Base-by-base conservation (phyloP, 2,329 filamentous ascomycete species). In the Pyricularia sp. region DNA sequence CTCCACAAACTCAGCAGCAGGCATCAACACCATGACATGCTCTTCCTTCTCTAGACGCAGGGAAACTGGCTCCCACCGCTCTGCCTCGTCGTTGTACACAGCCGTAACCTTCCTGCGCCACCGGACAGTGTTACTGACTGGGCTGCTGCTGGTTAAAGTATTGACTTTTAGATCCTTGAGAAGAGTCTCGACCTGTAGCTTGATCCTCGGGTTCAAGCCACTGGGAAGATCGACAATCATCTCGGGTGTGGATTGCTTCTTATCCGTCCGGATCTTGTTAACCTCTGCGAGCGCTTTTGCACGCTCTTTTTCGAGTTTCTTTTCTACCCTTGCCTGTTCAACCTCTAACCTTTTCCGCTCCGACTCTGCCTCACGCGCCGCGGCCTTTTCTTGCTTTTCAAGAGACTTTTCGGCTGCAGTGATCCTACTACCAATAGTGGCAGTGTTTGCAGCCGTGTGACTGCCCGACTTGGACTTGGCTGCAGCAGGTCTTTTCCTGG, bases 161-260 rank as follows among this genome's bases (percentile, higher is more conserved):
- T 85, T 76, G 11, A 87, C 84, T 17, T 82, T 78, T 2, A 88
- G 74, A 1, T 83, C 80, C 2, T 78, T 75, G 0, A 90, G 79
- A n/a, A 89, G 78, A 0, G 80, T 76, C 68, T 83, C 78, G 5
- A 85, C 76, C 65, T 85, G 84, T 1, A 81, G 76, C 28, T 75
- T 80, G 28, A 84, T 75, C 0, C 78, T 80, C 0, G 82, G 76
- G 26, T 84, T 78, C 1, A 94, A 78, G 1, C 83, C 84, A 0
- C 79, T 78, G 0, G 91, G 85, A 28, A 94, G 80, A 72, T 92
- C 86, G 1, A 93, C 83, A 67, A 94, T 89, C 91, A 95, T 94
- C 76, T 95, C 91, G 0, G 85, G 85, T 0, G 88, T 86, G 0
- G 91, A 90, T 0, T 88, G 80, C 72, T 92, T 92, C 79, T 92